phyloP scores from a whole-genome alignment of 2,329 filamentous ascomycete species.

The Clonostachys byssicola region DNA sequence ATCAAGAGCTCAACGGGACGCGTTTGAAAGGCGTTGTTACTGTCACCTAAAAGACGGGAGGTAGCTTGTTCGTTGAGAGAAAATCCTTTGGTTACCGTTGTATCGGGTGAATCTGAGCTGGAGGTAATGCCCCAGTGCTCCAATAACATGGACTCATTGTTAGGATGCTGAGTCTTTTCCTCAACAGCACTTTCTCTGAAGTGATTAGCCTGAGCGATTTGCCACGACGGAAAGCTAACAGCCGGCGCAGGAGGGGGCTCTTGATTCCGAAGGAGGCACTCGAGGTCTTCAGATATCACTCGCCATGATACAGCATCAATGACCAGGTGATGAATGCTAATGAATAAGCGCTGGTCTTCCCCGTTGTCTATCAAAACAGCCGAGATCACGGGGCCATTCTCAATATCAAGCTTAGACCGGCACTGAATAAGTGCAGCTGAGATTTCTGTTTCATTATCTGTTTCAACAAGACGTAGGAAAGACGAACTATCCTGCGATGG shows the following conservation, averaged over 20 bases:
- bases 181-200: no score
- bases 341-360: slow-evolving; percentile 16
- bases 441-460: slow-evolving; percentile 4
- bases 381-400: slow-evolving; percentile 6
- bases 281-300: slow-evolving; percentile 34
- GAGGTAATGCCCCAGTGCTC: slow-evolving; percentile 15
- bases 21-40: slow-evolving; percentile 16
- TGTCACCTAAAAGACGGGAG: slow-evolving; percentile 9
- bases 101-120: slow-evolving; percentile 3
- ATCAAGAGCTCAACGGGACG: slow-evolving; percentile 26
- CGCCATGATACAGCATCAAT: slow-evolving; percentile 43
- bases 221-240: slow-evolving; percentile 35
- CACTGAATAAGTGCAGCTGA: slow-evolving; percentile 1
- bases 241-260: slow-evolving; percentile 18
- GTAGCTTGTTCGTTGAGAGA: slow-evolving; percentile 7
- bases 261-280: slow-evolving; percentile 33
- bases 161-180: no score
- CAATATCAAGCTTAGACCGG: slow-evolving; percentile 3
- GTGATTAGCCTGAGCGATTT: slow-evolving; percentile 26
- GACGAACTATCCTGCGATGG: not conserved
- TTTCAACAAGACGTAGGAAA: not conserved
- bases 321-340: slow-evolving; percentile 28
- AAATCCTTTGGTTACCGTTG: slow-evolving; percentile 9
- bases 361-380: slow-evolving; percentile 4
- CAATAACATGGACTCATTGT: slow-evolving; percentile 14